Base-by-base conservation (phyloP, 2,329 filamentous ascomycete genomes). In the Pestalotiopsis sp. region DNA sequence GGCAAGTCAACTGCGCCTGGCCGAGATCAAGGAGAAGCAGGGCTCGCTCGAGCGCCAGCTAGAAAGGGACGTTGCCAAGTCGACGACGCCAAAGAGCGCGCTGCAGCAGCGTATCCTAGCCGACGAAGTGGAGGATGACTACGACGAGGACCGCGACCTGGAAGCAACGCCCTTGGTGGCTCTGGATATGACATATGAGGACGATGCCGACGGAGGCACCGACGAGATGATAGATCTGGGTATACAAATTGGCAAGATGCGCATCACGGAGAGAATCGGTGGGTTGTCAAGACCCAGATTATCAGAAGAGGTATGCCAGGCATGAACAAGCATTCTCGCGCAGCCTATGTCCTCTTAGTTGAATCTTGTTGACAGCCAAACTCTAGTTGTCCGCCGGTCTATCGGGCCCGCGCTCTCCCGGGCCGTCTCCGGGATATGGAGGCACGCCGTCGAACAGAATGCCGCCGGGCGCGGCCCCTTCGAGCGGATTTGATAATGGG, bases 1-100 rank as follows among this genome's bases (percentile, higher is more conserved):
- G 69, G 88, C 88, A 7, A 89, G 89, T 66, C 91, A 93, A 78
- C 84, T 90, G 73, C 90, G 90, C 73, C 83, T 94, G 66, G 91
- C 90, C 3, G 90, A 93, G 75, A 91, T 94, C 77, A 94, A 94
- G 80, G 92, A 94, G 78, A 91, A 91, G 79, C 92, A 94, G 79
- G 91, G 91, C 31, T 88, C 87, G 9, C 80, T 94, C 20, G 92
- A 94, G 79, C 85, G 89, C 66, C 87, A 90, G 67, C 83, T 94
- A 5, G 92, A 93, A 78, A 83, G 89, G 58, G 90, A 93, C 76
- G 87, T 92, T 38, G 89, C 88, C 17, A 85, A 85, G 67, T 83
- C 80, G 12, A 76, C 78, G 3, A 74, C 73, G 7, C 72, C 74
- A 2, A 78, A 75, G 68, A 74, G 65, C 60, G 68, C 72, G 25